Base-by-base conservation (phyloP, 306 rosid species). In the Boehmeria nivea region DNA sequence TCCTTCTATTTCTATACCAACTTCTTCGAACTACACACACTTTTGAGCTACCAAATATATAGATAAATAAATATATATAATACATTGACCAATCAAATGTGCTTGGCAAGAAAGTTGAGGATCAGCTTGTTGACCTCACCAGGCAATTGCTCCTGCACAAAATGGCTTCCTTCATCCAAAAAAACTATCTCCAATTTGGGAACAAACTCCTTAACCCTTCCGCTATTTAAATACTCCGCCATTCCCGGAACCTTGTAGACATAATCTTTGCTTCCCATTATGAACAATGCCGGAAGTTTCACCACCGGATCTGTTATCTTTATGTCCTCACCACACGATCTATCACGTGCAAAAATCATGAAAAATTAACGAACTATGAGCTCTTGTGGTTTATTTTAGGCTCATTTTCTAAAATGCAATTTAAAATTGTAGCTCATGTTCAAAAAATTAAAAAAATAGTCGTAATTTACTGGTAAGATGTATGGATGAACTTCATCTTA, bases 91-190 rank as follows among this genome's bases (percentile, higher is more conserved):
- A 6, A 13, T 82, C 78, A 80, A 39, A 71, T 65, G 71, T 75
- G 87, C 60, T 81, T 86, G 43, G 66, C 18, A 28, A 86, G 80
- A 79, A 78, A 89, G 65, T 23, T 57, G 66, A 89, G 74, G 58
- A 89, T 69, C 8, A 79, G 83, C 63, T 81, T 69, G 70, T 83
- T 89, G 47, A 86, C 81, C 69, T 71, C 76, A 11, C 65, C 74
- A 0, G 97, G 97, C 14, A 62, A 83, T 51, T 89, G 95, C 67
- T 86, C 95, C 45, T 89, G 95, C 65, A 79, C 85, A 69, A 89
- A 89, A 74, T 89, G 97, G 10, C 89, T 81, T 66, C 97, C 97
- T 67, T 83, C 87, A 1, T 83, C 85, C 27, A 83, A 69, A 53
- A 70, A 77, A 24, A 69, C 52, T 39, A 85, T 66, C 67, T 81